Evolutionary conservation across 202 grass and related monocot species (phyloP), one percentile per base, ranked within the genome.

Genomic region (Brachypodium distachyon): DNA sequence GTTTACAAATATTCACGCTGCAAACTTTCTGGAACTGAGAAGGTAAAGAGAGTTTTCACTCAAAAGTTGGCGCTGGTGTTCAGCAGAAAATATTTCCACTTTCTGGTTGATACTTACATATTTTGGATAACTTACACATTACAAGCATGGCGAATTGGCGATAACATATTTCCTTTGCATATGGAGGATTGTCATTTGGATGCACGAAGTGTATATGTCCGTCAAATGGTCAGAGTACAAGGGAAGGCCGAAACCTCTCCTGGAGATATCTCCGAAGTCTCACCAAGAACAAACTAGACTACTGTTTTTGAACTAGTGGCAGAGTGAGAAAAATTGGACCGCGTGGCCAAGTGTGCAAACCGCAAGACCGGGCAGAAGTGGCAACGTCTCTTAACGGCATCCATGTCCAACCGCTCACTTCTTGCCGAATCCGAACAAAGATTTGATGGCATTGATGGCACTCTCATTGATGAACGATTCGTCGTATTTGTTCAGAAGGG

Each of bases 401-500:
- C n/a, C n/a, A n/a, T n/a, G 55, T 12, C 25, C 50, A 81, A 14
- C 19, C 47, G 4, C 66, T 90, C 78, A 98, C 0, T 95, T 80
- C 78, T 98, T 87, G 66, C 85, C 78, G 21, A 98, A 89, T n/a
- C 85, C 74, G 53, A 98, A 98, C 41, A 98, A 67, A 31, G 95
- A 98, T 49, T 98, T 98, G 74, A 98, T 88, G 44, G 95, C 95
- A 16, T 95, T 98, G 82, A 95, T 87, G 26, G 95, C 91, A 22
- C 72, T 95, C 83, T 98, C 95, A 1, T 98, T 98, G 77, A 98
- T 89, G 81, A 98, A 98, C 1, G 95, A 95, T 73, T 98, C 95
- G 7, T 98, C 95, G 13, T 77, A 98, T 56, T 92, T 94, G 82
- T 95, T 98, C 41, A 98, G 52, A n/a, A 98, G 49, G 14, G 52